phyloP scores from a whole-genome alignment of 192 early-diverging fungal genomes.

The Coemansia sp. region DNA sequence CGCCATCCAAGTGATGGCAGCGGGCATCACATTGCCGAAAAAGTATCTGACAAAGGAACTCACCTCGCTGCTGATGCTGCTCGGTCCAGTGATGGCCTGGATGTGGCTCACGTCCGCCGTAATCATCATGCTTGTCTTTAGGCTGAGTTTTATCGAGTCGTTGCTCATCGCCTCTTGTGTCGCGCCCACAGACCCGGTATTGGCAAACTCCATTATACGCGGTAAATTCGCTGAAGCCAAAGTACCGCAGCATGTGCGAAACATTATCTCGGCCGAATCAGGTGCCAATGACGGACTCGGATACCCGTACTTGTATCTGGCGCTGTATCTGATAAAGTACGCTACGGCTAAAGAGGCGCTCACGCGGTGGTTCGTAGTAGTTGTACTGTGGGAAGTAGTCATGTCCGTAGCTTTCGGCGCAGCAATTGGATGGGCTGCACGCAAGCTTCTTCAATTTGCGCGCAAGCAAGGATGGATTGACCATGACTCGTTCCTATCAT shows the following conservation, averaged over 20 bases:
- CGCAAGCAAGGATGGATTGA: conserved; percentile 71
- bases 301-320: conserved; percentile 72
- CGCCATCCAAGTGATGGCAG: conserved; percentile 79
- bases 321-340: conserved; percentile 60
- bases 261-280: conserved; percentile 73
- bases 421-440: conserved; percentile 65
- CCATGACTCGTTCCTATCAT: conserved; percentile 80
- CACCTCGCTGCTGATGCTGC: conserved; percentile 64
- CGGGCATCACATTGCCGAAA: conserved; percentile 77
- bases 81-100: conserved; percentile 74
- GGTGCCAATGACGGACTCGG: conserved; percentile 85
- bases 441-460: conserved; percentile 64
- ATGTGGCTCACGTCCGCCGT: conserved; percentile 75
- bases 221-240: conserved; percentile 88
- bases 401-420: conserved; percentile 68
- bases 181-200: conserved; percentile 89
- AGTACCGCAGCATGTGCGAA: conserved; percentile 70
- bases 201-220: conserved; percentile 88
- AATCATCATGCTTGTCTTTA: conserved; percentile 60
- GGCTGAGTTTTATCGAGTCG: conserved; percentile 59
- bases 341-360: conserved; percentile 56
- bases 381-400: conserved; percentile 72
- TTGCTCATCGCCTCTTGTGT: conserved; percentile 78
- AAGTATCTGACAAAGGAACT: conserved; percentile 68
- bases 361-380: conserved; percentile 69